Percentiles rank a stretch among this genome's conserved stretches.
Conservation (phyloP, 2,329 filamentous ascomycete genomes). For the Penicillium verrucosum region DNA sequence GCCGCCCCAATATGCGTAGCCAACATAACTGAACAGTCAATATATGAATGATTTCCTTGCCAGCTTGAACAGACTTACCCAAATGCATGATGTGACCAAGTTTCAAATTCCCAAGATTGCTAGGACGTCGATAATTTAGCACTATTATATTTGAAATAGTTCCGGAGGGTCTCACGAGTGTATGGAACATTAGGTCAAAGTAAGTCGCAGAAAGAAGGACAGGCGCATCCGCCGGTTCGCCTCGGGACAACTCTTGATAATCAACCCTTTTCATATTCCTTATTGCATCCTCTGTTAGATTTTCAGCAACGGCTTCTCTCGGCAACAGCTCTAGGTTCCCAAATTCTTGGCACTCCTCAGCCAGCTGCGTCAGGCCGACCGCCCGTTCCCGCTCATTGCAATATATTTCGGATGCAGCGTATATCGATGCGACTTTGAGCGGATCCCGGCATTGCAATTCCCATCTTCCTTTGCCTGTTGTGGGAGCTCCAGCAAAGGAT, state of each 20-base stretch:
- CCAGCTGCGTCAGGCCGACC: conserved; percentile 24
- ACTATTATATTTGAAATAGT: neutral
- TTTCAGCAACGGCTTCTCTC: conserved; percentile 28
- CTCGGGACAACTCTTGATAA: conserved; percentile 28
- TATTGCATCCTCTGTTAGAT: conserved; percentile 36
- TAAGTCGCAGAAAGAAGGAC: conserved; percentile 34
- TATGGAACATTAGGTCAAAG: conserved; percentile 31
- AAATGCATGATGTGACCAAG: conserved; percentile 37
- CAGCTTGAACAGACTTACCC: conserved; percentile 29
- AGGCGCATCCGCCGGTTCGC: conserved; percentile 19
- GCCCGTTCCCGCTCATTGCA: conserved; percentile 28
- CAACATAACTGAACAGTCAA: conserved; percentile 19
- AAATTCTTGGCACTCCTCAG: conserved; percentile 22
- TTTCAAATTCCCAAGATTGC: conserved; percentile 33
- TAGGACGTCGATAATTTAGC: conserved; percentile 9
- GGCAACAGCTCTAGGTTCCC: conserved; percentile 27
- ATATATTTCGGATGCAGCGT: conserved; percentile 34
- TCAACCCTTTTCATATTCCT: conserved; percentile 32
- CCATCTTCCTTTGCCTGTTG: conserved; percentile 20
- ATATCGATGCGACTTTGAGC: conserved; percentile 35
- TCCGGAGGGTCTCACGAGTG: conserved; percentile 29
- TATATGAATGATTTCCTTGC: neutral
- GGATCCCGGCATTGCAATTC: conserved; percentile 33
- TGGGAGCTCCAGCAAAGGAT: conserved; percentile 25
- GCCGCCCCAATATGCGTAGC: conserved; percentile 42